A percentile compares a stretch with the other conserved stretches of the same genome.
Evolutionary conservation across 306 rosid genomes (phyloP).

Genomic region (Lagenaria siceraria): DNA sequence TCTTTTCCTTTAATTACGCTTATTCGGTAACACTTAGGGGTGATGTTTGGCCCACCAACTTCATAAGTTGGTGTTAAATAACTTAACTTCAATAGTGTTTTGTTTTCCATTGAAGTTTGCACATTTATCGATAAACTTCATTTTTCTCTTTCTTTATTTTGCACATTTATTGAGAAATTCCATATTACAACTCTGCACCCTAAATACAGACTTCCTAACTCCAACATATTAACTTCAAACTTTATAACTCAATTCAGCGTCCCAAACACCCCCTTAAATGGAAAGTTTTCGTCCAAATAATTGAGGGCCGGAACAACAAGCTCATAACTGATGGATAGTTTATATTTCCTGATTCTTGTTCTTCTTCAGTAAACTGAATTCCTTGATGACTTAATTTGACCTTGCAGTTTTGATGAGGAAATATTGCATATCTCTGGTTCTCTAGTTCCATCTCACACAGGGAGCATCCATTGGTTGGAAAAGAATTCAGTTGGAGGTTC

Average conservation of each 20-base stretch:
- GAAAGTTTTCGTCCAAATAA: background rate
- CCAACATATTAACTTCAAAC: no score
- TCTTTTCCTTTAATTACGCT: conserved; percentile 2
- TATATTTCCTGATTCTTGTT: background rate
- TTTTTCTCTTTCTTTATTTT: no score
- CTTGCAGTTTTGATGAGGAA: conserved; percentile 72
- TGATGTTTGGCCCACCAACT: no score
- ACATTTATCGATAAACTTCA: no score
- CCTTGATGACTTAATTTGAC: conserved; percentile 6
- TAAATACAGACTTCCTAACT: no score
- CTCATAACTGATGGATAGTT: background rate
- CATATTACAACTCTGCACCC: no score
- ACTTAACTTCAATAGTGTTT: no score
- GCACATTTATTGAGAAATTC: no score
- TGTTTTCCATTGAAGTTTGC: no score
- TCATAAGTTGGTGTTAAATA: no score
- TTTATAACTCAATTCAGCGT: no score
- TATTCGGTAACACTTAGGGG: background rate
- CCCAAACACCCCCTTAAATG: no score
- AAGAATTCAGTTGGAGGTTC: conserved; percentile 29
- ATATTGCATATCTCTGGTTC: conserved; percentile 57
- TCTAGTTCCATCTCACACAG: conserved; percentile 50
- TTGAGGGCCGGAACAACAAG: background rate
- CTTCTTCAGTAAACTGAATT: background rate
- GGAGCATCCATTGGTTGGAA: conserved; percentile 61